A percentile compares a stretch with the other conserved stretches of the same genome.
These are phyloP conservation scores for Trichosporon sp. DNA, from an alignment of 1,284 basidiomycete species.

Conservation along the genomic window DNA sequence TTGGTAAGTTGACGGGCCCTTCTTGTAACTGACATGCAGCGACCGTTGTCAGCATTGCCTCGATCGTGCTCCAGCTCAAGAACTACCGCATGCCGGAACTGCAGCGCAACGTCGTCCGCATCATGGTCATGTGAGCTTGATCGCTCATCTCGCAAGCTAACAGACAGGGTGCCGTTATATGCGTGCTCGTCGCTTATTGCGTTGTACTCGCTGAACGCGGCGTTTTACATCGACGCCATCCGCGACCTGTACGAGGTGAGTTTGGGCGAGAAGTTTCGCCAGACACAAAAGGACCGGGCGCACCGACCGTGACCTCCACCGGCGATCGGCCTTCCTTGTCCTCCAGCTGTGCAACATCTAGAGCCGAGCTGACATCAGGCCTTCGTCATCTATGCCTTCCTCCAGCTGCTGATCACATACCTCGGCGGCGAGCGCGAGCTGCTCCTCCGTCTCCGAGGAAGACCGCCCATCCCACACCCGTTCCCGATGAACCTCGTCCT, in stretches of 20 bases:
- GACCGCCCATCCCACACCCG: slow-evolving; percentile 80
- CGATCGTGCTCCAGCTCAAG: slow-evolving; percentile 85
- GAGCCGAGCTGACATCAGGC: slow-evolving; percentile 62
- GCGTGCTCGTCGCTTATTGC: slow-evolving; percentile 89
- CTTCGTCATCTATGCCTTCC: slow-evolving; percentile 95
- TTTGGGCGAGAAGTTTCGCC: slow-evolving; percentile 17
- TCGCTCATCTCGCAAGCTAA: background rate
- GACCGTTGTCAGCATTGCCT: slow-evolving; percentile 75
- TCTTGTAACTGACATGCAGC: slow-evolving; percentile 56
- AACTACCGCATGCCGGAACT: slow-evolving; percentile 82
- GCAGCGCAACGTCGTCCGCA: slow-evolving; percentile 85
- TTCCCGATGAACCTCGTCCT: slow-evolving; percentile 78
- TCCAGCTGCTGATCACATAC: slow-evolving; percentile 77
- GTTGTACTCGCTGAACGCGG: slow-evolving; percentile 89
- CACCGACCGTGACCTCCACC: slow-evolving; percentile 7
- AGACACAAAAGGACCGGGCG: background rate
- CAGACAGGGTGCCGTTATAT: slow-evolving; percentile 76
- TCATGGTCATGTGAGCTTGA: slow-evolving; percentile 77
- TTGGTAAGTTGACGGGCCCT: slow-evolving; percentile 43
- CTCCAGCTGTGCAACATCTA: background rate
- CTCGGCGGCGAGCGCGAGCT: slow-evolving; percentile 91
- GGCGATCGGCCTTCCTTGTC: background rate
- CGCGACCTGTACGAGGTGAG: slow-evolving; percentile 93
- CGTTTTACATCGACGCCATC: slow-evolving; percentile 93
- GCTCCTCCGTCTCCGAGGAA: slow-evolving; percentile 85